phyloP scores from a whole-genome alignment of 2,329 filamentous ascomycete species.

The Eutypella sp. region DNA sequence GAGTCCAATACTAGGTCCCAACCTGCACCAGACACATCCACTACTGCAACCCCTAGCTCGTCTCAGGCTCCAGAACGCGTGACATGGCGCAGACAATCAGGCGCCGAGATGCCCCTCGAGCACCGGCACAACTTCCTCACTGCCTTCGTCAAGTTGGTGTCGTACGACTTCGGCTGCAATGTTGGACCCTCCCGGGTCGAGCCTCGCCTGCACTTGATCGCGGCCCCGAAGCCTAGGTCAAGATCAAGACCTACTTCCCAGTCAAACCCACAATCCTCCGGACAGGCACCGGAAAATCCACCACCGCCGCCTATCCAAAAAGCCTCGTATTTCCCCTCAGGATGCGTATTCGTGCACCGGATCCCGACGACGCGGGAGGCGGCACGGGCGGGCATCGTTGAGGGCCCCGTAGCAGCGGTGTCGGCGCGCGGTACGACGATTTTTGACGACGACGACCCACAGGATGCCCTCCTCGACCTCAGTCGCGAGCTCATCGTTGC shows the following conservation, averaged over 20 bases:
- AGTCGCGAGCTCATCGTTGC: constrained; percentile 56
- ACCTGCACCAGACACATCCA: constrained; percentile 11
- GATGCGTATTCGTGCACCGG: constrained; percentile 56
- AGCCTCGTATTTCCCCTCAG: constrained; percentile 52
- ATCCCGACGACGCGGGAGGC: constrained; percentile 55
- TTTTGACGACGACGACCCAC: constrained; percentile 40
- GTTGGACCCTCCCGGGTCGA: constrained; percentile 52
- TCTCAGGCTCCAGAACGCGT: constrained; percentile 14
- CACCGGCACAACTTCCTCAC: constrained; percentile 52
- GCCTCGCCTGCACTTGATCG: constrained; percentile 51
- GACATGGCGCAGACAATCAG: constrained; percentile 42
- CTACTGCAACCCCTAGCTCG: too few species aligned
- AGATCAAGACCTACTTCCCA: background rate
- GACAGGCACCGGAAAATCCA: background rate
- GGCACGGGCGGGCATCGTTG: constrained; percentile 53
- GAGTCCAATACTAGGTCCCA: constrained; percentile 14
- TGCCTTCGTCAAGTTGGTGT: constrained; percentile 58
- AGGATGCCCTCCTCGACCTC: constrained; percentile 60
- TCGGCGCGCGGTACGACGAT: constrained; percentile 51
- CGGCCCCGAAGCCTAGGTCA: constrained; percentile 10
- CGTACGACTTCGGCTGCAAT: constrained; percentile 63
- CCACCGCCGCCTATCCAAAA: constrained; percentile 26
- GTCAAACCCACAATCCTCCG: background rate
- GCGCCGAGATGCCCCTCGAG: constrained; percentile 53
- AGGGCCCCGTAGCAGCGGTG: constrained; percentile 58